Percentiles rank a stretch among this genome's conserved stretches.
Evolutionary conservation across 192 early-diverging fungal genomes (phyloP).

Genomic region (Coemansia sp.): DNA sequence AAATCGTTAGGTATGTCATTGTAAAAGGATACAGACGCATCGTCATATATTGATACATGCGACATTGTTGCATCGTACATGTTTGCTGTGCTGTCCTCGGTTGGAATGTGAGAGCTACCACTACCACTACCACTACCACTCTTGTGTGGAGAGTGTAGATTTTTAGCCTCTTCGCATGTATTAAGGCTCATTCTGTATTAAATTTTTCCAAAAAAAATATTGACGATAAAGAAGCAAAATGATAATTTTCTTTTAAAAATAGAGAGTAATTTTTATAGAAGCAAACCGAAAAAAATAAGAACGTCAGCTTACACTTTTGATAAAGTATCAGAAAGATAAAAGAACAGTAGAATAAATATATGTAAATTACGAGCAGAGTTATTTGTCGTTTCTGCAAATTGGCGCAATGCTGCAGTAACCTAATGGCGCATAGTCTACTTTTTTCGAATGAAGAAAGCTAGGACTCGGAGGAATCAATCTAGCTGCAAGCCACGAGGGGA

Average conservation of each 20-base stretch:
- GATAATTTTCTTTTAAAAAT: neutral
- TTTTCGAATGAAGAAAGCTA: neutral
- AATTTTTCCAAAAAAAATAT: neutral
- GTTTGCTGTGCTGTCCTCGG: neutral
- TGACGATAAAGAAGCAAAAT: neutral
- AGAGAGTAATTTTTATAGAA: neutral
- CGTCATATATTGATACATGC: slow-evolving; percentile 5
- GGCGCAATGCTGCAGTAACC: neutral
- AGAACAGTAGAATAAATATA: neutral
- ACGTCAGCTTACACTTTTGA: no score
- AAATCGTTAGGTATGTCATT: slow-evolving; percentile 7
- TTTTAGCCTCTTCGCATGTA: neutral
- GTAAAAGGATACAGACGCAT: slow-evolving; percentile 9
- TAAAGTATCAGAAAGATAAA: neutral
- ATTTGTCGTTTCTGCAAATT: slow-evolving; percentile 4
- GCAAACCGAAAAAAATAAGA: neutral
- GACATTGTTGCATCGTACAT: neutral
- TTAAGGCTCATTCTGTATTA: neutral
- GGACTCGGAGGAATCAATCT: neutral
- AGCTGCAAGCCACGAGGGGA: neutral
- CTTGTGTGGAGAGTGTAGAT: no score
- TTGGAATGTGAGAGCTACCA: neutral
- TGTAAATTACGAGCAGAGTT: neutral
- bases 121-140: neutral
- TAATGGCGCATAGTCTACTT: neutral